A percentile compares a stretch with the other conserved stretches of the same genome.
Evolutionary conservation across 2,329 filamentous ascomycete species (phyloP).

Genomic region (Ophiostoma tasmaniense): DNA sequence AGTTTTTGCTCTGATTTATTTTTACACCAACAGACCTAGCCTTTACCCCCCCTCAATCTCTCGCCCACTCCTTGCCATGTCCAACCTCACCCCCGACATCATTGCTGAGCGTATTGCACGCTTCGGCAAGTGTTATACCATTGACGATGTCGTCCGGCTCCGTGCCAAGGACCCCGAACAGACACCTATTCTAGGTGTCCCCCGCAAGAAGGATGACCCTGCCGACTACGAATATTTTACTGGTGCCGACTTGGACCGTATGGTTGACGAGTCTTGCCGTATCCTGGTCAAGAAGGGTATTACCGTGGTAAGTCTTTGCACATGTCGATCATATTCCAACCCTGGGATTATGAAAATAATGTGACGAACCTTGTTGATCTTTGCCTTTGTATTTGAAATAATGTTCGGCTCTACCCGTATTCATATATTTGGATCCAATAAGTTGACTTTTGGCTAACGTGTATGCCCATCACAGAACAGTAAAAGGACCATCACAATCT

Average conservation of each 20-base stretch:
- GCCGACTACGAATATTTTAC: constrained; percentile 34
- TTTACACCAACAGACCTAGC: background rate
- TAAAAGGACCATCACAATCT: constrained; percentile 30
- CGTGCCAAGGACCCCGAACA: constrained; percentile 32
- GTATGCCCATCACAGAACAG: constrained; percentile 20
- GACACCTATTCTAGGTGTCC: constrained; percentile 34
- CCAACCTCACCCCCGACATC: constrained; percentile 24
- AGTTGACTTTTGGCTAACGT: background rate
- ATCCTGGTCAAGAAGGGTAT: constrained; percentile 28
- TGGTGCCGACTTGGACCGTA: constrained; percentile 32
- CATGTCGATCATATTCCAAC: background rate
- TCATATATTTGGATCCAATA: background rate
- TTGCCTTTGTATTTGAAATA: background rate
- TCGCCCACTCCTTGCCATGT: constrained; percentile 20
- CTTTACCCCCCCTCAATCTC: background rate
- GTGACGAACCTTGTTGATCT: background rate
- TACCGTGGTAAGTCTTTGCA: constrained; percentile 17
- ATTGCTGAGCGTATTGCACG: constrained; percentile 25
- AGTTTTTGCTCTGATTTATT: background rate
- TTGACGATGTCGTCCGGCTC: constrained; percentile 35
- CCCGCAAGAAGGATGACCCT: constrained; percentile 26
- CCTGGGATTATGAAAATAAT: background rate
- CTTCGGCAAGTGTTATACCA: constrained; percentile 33
- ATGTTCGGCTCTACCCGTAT: background rate
- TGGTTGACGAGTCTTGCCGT: constrained; percentile 32